Evolutionary conservation across 2,329 filamentous ascomycete species (phyloP), one percentile per base, ranked within the genome.

Genomic region (Dothistroma pini): DNA sequence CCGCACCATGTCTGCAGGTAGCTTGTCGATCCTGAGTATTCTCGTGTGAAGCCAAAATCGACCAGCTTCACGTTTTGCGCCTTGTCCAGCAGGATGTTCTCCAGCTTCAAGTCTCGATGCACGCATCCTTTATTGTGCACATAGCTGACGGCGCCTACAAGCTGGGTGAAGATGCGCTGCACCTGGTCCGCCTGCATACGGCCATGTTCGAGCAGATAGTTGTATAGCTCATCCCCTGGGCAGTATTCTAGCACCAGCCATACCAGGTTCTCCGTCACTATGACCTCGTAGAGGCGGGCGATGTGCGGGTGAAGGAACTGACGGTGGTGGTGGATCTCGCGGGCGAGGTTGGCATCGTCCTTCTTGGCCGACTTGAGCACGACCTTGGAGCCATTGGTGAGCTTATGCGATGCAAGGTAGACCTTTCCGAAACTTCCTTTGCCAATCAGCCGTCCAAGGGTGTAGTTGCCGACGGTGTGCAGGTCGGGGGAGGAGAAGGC

Each of bases 381-480:
- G 70, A 99, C 95, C 86, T 97, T 97, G 74, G 93, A 96, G 72
- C 93, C 93, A 86, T 97, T 97, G 72, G 91, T 97, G 76, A 99
- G 91, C 77, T 97, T 97, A 77, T 99, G 95, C 51, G 88, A 87
- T 61, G 93, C 95, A 61, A 99, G 83, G 76, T 99, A 99, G 71
- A 99, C 95, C 79, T 97, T 97, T 71, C 95, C 95, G 77, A 99
- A 99, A 66, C 93, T 97, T 60, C 95, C 95, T 75, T 97, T 99
- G 68, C 95, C 95, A 74, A 99, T 96, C 61, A 99, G 82, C 62
- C 88, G 88, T 51, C 95, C 95, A 60, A 99, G 84, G 38, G 88
- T 88, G 77, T 99, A 99, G 79, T 97, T 97, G 69, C 95, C 95
- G 63, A 99, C 95, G 58, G 88, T 91, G 72, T 89, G 89, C 68